Evolutionary conservation across 192 early-diverging fungal genomes (phyloP), one percentile per base, ranked within the genome.

Genomic region (Backusella liffmaniae): DNA sequence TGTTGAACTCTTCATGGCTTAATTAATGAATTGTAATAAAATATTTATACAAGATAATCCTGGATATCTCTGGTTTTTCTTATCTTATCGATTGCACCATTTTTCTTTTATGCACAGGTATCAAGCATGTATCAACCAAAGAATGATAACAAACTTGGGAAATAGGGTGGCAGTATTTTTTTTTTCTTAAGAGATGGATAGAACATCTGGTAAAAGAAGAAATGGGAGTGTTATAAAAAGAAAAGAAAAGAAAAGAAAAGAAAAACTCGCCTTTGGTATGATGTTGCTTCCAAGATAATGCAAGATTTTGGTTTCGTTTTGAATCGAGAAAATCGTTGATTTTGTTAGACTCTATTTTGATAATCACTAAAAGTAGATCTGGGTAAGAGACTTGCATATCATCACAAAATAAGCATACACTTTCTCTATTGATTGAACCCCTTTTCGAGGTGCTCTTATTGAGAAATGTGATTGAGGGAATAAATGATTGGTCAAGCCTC

Each of bases 311-410:
- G 46, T 49, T 18, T 49, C 46, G 7, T 49, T 49, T 49, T 49
- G 46, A 49, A 49, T 49, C 9, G 37, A 18, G 16, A 49, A 10
- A 18, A 49, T 49, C 16, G 46, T 49, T 18, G 46, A 49, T 49
- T 49, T 49, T 49, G 4, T 6, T n/a, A 49, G 46, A 6, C 18
- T n/a, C 46, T 49, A 18, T 49, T 49, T 49, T 49, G 46, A 49
- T n/a, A 49, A 49, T 49, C 46, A 49, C 46, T 49, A 49, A 46
- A 5, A 46, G 5, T 5, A 6, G 26, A 91, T 70, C 76, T 91
- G 87, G 89, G 18, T 93, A 86, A 29, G 82, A 82, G 82, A 82
- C 4, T 88, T 36, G 77, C 73, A 32, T 44, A 21, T 6, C 70
- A 79, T 62, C 77, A 2, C 32, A 32, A 32, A 80, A 76, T 34